Base-by-base conservation (phyloP, 2,329 filamentous ascomycete species). In the Hypomyces rosellus region DNA sequence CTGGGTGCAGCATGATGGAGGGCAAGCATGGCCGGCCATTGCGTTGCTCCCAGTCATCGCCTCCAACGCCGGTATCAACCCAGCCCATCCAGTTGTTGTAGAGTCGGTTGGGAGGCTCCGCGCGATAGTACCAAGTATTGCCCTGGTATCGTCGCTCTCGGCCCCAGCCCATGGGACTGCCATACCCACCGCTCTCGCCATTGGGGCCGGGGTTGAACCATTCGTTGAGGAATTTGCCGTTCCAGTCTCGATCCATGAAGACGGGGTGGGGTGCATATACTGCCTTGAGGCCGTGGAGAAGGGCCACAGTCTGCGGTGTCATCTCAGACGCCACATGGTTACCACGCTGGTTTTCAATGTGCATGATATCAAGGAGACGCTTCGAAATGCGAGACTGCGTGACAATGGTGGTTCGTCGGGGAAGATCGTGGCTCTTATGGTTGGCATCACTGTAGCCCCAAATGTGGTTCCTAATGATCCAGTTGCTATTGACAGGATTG, bases 281-380 rank as follows among this genome's bases (percentile, higher is more conserved):
- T 4, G 85, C 82, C 69, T 92, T 92, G 45, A 91, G 73, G 5
- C 88, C 87, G 63, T 93, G 86, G 55, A 89, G 80, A 15, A 92
- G 74, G 0, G 86, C 82, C 22, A 85, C 79, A 0, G 85, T 85
- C 49, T 86, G 83, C 1, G 86, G 82, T 53, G 84, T 86, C 86
- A 92, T 90, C 64, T 92, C 88, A 0, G 86, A 87, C 51, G 85
- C 86, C 59, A 91, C 82, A 62, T 89, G 86, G 60, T 86, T 85
- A 55, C 86, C 85, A 13, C 79, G 76, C 55, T 85, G 74, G 48
- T 87, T 88, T 65, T 91, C 88, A 34, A 81, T 76, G 62, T 92
- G 86, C 86, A 91, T 91, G 54, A 84, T 77, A 57, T 88, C 78
- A 34, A 92, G 73, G 2, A 92, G 74, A 25, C 77, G 78, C 63